A percentile compares a stretch with the other conserved stretches of the same genome.
phyloP scores from a whole-genome alignment of 2,329 filamentous ascomycete genomes.

The Ciborinia camelliae region DNA sequence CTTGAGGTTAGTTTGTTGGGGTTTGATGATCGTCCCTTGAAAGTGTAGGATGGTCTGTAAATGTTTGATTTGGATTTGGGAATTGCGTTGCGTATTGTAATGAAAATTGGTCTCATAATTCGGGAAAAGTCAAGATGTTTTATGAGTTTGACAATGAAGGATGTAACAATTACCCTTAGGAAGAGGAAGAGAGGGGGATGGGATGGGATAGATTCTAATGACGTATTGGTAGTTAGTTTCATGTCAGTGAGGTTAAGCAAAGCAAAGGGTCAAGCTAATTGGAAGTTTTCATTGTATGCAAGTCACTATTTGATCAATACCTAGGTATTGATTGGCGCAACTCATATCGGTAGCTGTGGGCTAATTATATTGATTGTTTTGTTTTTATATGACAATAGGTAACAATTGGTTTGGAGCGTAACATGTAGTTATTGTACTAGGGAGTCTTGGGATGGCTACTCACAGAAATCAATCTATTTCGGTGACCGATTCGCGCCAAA shows the following conservation, averaged over 20 bases:
- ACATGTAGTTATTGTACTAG: no score
- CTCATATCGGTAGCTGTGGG: background rate
- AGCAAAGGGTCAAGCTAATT: no score
- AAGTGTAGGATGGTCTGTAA: background rate
- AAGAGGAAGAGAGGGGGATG: background rate
- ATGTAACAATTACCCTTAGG: background rate
- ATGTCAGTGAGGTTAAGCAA: background rate
- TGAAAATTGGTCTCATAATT: background rate
- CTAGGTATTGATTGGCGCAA: background rate
- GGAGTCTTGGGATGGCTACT: no score
- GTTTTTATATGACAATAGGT: background rate
- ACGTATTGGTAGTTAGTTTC: background rate
- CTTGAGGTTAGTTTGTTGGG: background rate
- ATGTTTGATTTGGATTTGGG: background rate
- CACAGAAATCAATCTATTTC: constrained; percentile 31
- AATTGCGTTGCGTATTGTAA: background rate
- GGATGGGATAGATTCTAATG: background rate
- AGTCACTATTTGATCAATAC: background rate
- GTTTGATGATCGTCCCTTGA: background rate
- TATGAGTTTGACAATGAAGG: background rate
- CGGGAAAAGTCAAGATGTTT: no score
- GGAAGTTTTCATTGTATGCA: no score
- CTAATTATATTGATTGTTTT: background rate
- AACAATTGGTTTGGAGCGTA: no score
- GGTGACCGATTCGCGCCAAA: constrained; percentile 24